Evolutionary conservation across 805 yeast genomes (phyloP).

Genomic region (Pichia cephalocereana): DNA sequence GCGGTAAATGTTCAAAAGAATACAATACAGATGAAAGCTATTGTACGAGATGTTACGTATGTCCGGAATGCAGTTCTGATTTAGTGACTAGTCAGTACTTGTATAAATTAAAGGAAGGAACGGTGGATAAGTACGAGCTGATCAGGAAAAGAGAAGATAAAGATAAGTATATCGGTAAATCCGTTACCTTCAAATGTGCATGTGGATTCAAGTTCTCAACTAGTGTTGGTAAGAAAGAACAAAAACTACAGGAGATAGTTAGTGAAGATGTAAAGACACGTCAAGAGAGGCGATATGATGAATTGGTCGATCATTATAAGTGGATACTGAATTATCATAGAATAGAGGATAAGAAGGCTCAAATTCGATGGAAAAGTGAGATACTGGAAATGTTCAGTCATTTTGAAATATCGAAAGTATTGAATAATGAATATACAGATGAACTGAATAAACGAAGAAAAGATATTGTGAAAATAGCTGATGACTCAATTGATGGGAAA

Average conservation of each 20-base stretch:
- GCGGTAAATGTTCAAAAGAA: constrained; percentile 2
- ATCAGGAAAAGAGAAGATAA: background rate
- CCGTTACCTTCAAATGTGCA: constrained; percentile 31
- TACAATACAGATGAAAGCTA: background rate
- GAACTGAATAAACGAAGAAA: background rate
- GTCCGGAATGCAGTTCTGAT: constrained; percentile 24
- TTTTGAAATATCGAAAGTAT: constrained; percentile 16
- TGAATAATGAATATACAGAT: constrained; percentile 7
- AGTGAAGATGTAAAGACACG: constrained; percentile 8
- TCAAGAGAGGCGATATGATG: constrained; percentile 9
- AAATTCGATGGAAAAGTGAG: constrained; percentile 7
- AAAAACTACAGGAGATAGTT: constrained; percentile 27
- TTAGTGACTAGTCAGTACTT: constrained; percentile 10
- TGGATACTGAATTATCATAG: constrained; percentile 12
- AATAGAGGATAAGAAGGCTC: constrained; percentile 7
- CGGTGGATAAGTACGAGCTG: constrained; percentile 1
- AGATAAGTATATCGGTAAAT: constrained; percentile 20
- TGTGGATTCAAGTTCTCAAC: constrained; percentile 31
- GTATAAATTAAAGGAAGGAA: constrained; percentile 10
- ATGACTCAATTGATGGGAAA: constrained; percentile 1
- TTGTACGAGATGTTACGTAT: constrained; percentile 27
- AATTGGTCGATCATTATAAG: constrained; percentile 10
- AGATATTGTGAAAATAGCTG: background rate
- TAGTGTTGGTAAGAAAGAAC: constrained; percentile 31
- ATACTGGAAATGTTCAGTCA: constrained; percentile 12